Base-by-base conservation (phyloP, 495 filamentous ascomycete genomes). In the Lasiosphaeria hispida region DNA sequence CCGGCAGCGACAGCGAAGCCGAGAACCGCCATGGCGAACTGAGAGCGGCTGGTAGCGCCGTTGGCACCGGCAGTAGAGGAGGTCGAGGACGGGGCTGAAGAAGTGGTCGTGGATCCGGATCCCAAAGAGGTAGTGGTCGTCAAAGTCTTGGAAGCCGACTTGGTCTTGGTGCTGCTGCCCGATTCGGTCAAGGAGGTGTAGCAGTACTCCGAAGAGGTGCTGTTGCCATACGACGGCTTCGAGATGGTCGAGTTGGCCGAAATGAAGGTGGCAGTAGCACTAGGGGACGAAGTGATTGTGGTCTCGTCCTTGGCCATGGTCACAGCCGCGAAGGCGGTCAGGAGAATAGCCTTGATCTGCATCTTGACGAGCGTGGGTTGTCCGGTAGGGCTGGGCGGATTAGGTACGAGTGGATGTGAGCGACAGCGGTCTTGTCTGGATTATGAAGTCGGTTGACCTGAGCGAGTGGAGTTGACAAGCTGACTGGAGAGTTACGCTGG, bases 141-240 rank as follows among this genome's bases (percentile, higher is more conserved):
- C 19, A 34, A 19, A 10, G 53, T 19, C 37, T 43, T 51, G 18
- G 40, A 33, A 18, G 53, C 35, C 23, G 77, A 80, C 84, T 62
- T 71, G 68, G 4, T 81, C 80, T 33, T 71, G 69, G 56, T 83
- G 83, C 57, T 79, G 72, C 52, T 75, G 71, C 33, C 53, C 42
- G 19, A 38, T 18, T 42, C 45, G 64, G 38, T 63, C 68, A 7
- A 73, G 72, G 33, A 10, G 45, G 71, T 57, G 13, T 34, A 38
- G 53, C 23, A 13, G 41, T 43, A 18, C 13, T 18, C 36, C 34
- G 37, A 69, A 69, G 56, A 82, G 83, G 58, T 77, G 71, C 53
- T 75, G 70, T 19, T 41, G 36, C 11, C 40, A 18, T 33, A 43
- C 62, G 34, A 62, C 69, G 7, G 75, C 73, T 18, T 37, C 35